Evolutionary conservation across 2,329 filamentous ascomycete genomes (phyloP), one percentile per base, ranked within the genome.

Genomic region (Penicillium nordicum): DNA sequence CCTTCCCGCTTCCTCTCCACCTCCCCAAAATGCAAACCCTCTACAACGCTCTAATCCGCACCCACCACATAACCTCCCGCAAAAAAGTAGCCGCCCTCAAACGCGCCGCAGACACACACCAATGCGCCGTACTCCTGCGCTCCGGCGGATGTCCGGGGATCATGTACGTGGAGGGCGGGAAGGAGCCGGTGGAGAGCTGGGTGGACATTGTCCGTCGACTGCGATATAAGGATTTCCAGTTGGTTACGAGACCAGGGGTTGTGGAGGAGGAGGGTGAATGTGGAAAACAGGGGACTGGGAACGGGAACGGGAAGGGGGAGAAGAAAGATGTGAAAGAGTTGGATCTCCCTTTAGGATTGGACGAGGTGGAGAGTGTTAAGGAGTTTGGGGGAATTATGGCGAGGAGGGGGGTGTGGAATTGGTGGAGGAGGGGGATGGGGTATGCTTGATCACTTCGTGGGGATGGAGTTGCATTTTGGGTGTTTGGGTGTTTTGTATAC

Each of bases 51-150:
- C 77, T 92, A 44, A 89, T 92, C 58, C 83, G 88, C 50, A 92
- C 89, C 0, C 89, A 92, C 64, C 89, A 92, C 71, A 91, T 92
- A 67, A 92, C 88, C 4, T 91, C 87, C 0, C 86, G 88, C 61
- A 91, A 90, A 69, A 92, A 92, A 68, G 80, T 87, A 43, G 75
- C 79, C 27, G 79, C 79, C 54, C 79, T 92, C 23, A 87, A 88
- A 70, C 84, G 86, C 2, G 81, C 83, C 4, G 85, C 87, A 7
- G 79, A 82, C 32, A 78, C 82, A 45, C 77, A 83, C 62, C 76
- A 84, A 54, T 82, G 86, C 49, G 87, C 83, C 61, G 83, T 88
- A 1, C 75, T 92, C 4, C 76, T 90, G 1, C 82, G 88, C 27
- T 85, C 82, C 59, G 88, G 88, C 11, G 84, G 85, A 2, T 82